These are phyloP conservation scores for Atkinsonella texensis DNA, from an alignment of 2,329 filamentous ascomycete genomes.

Conservation along the genomic window DNA sequence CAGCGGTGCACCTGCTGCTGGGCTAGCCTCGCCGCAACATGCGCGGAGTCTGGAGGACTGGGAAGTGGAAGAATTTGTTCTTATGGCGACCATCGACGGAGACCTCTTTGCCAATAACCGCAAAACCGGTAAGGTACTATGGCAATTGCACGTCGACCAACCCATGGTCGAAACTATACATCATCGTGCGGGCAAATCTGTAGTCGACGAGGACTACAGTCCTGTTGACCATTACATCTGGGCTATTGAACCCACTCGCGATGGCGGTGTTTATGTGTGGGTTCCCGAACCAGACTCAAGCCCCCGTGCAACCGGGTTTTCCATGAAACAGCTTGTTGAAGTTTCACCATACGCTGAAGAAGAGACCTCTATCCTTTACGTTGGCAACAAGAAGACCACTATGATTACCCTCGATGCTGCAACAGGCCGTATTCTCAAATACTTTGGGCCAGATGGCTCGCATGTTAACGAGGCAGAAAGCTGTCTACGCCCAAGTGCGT, in stretches of 20 bases:
- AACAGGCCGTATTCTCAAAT: constrained; percentile 70
- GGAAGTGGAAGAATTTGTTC: constrained; percentile 99
- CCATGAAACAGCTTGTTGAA: constrained; percentile 81
- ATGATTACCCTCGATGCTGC: constrained; percentile 82
- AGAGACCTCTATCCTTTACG: constrained; percentile 67
- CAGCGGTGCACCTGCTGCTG: constrained; percentile 47
- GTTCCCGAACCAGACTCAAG: constrained; percentile 49
- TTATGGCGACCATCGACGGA: constrained; percentile 99
- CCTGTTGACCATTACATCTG: constrained; percentile 79
- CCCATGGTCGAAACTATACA: constrained; percentile 89
- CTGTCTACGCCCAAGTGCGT: constrained; percentile 57
- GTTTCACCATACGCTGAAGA: constrained; percentile 66
- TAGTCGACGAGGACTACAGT: constrained; percentile 44
- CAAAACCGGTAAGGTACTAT: constrained; percentile 70
- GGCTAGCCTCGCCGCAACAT: constrained; percentile 71
- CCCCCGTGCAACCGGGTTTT: constrained; percentile 55
- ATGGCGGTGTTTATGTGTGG: constrained; percentile 82
- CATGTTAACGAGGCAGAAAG: constrained; percentile 60
- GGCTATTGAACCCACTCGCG: constrained; percentile 84
- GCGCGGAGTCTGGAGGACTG: constrained; percentile 98
- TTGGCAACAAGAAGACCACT: constrained; percentile 79
- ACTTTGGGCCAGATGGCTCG: constrained; percentile 64
- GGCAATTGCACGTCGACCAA: constrained; percentile 73
- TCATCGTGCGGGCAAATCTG: constrained; percentile 56
- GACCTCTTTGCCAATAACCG: constrained; percentile 85